Conservation (phyloP, 495 filamentous ascomycete species). For the Lasiosphaeria hispida region DNA sequence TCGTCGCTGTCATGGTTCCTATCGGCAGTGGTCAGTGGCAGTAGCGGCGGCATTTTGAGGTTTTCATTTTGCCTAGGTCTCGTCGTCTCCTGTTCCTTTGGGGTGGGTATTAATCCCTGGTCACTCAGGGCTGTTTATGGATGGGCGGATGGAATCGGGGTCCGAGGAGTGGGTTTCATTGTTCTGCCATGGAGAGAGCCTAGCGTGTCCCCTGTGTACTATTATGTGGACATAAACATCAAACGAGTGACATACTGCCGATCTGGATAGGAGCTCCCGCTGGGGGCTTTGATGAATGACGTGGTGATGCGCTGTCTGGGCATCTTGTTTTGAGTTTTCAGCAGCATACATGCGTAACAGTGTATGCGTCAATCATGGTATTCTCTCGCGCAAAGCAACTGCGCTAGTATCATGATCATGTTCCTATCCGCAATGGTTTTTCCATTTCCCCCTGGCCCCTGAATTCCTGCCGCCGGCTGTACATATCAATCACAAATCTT, state of each 20-base stretch:
- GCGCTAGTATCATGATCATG: no score
- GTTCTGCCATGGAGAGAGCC: no score
- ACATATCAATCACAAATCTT: conserved; percentile 36
- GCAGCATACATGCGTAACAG: neutral
- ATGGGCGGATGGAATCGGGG: neutral
- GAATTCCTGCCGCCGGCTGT: neutral
- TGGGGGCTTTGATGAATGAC: neutral
- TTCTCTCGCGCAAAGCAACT: neutral
- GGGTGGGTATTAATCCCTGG: no score
- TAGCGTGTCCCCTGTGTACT: no score
- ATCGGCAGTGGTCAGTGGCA: neutral
- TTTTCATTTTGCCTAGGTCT: neutral
- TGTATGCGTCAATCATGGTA: neutral
- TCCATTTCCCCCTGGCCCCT: neutral
- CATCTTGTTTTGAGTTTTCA: neutral
- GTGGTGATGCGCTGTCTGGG: neutral
- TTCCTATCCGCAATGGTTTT: neutral
- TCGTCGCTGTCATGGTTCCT: neutral
- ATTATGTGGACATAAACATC: no score
- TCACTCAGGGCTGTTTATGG: neutral
- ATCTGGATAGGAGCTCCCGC: no score
- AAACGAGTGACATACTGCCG: no score
- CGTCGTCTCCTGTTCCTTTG: neutral
- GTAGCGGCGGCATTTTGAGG: neutral
- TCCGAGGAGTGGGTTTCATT: neutral